phyloP scores from a whole-genome alignment of 2,329 filamentous ascomycete species.

The Albophoma yamanashiensis region DNA sequence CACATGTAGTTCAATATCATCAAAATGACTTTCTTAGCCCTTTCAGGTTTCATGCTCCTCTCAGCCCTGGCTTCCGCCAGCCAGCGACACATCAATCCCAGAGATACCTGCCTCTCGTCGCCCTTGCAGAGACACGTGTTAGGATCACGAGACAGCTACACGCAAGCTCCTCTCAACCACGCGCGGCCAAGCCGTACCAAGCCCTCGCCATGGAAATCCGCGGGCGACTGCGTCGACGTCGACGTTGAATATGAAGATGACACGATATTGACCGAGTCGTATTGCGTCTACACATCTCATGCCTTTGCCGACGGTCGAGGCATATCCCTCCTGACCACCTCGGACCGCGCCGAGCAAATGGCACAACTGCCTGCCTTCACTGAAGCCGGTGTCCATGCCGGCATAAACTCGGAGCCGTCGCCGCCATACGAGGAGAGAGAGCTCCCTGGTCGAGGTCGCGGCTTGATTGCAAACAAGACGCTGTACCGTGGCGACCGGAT shows the following conservation, averaged over 20 bases:
- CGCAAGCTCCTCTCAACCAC: not conserved
- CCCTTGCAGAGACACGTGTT: not conserved
- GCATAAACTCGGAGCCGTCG: constrained; percentile 1
- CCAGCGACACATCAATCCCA: not conserved
- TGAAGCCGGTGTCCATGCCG: constrained; percentile 5
- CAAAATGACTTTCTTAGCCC: not conserved
- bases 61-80: not conserved
- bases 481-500: constrained; percentile 10
- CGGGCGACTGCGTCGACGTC: not conserved
- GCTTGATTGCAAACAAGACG: constrained; percentile 13
- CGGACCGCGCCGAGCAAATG: constrained; percentile 18
- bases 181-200: not conserved
- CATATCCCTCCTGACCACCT: constrained; percentile 26
- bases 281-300: constrained; percentile 23
- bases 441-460: constrained; percentile 12
- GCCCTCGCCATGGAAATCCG: not conserved
- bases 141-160: not conserved
- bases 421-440: constrained; percentile 11
- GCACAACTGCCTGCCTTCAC: constrained; percentile 17
- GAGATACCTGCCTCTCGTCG: not conserved
- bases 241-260: not conserved
- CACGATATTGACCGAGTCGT: not conserved
- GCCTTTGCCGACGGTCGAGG: constrained; percentile 24
- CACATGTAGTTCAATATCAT: not conserved
- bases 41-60: not conserved